phyloP scores from a whole-genome alignment of 352 stramenopile genomes.

The Thalassiosira mediterranea region DNA sequence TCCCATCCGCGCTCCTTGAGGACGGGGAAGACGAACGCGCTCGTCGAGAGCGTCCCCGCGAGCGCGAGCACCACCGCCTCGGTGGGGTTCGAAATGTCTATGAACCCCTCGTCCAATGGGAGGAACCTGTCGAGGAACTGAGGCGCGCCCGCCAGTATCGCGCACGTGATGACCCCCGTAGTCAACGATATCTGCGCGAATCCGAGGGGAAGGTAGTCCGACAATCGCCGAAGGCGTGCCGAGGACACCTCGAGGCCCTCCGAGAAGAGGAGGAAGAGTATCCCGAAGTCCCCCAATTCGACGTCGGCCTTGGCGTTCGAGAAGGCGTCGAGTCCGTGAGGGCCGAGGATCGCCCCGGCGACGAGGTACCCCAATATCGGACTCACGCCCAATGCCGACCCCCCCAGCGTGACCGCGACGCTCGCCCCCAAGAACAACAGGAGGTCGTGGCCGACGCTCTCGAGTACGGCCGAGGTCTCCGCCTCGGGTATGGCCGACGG shows the following conservation, averaged over 20 bases:
- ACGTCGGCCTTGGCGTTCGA: constrained; percentile 74
- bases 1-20: constrained; percentile 76
- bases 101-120: constrained; percentile 30
- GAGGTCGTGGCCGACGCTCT: constrained; percentile 62
- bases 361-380: constrained; percentile 82
- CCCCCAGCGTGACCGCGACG: constrained; percentile 69
- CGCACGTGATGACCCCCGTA: constrained; percentile 50
- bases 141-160: constrained; percentile 34
- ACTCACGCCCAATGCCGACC: constrained; percentile 64
- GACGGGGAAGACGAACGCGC: constrained; percentile 84
- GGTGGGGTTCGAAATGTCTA: constrained; percentile 58
- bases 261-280: constrained; percentile 85
- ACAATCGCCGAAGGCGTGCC: constrained; percentile 66
- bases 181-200: constrained; percentile 61
- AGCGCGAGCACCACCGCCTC: constrained; percentile 77
- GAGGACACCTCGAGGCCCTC: constrained; percentile 84
- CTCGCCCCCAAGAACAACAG: constrained; percentile 80
- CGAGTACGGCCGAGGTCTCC: constrained; percentile 50
- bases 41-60: constrained; percentile 75
- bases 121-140: constrained; percentile 35
- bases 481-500: constrained; percentile 35
- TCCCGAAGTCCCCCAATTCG: constrained; percentile 82
- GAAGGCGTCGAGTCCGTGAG: constrained; percentile 77
- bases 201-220: constrained; percentile 55
- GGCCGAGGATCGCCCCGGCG: constrained; percentile 68